A percentile compares a stretch with the other conserved stretches of the same genome.
These are phyloP conservation scores for Beauveria sp. DNA, from an alignment of 2,329 filamentous ascomycete species.

Conservation along the genomic window DNA sequence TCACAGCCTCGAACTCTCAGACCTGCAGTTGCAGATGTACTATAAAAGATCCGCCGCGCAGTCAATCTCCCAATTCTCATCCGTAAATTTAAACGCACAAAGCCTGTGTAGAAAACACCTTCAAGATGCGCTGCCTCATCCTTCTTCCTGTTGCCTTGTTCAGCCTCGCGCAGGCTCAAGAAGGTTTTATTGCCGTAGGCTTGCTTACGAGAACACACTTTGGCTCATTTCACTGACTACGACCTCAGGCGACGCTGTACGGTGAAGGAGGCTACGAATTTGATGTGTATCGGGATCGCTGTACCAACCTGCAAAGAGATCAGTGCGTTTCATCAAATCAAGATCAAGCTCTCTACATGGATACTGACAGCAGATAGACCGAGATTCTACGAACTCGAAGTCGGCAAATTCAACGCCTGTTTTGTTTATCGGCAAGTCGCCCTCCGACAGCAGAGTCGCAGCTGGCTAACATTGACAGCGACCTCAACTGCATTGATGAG, in stretches of 20 bases:
- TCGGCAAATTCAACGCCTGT: neutral
- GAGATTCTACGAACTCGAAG: neutral
- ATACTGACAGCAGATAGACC: neutral
- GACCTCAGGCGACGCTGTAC: neutral
- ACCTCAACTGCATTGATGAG: neutral
- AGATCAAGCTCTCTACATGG: too few relatives aligned
- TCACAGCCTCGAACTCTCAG: neutral
- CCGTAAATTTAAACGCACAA: too few relatives aligned
- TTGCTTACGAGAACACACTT: neutral
- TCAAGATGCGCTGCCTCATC: neutral
- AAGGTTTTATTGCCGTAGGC: neutral
- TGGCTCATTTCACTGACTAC: neutral
- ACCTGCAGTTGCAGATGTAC: neutral
- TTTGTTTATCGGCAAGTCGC: neutral
- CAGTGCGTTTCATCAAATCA: neutral
- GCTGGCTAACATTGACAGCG: neutral
- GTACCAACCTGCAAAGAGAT: neutral
- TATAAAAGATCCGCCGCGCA: neutral
- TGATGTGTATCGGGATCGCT: neutral
- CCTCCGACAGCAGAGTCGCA: neutral
- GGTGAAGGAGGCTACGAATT: neutral
- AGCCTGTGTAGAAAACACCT: neutral
- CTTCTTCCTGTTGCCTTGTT: neutral
- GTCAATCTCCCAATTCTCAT: too few relatives aligned
- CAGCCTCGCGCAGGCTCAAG: neutral